These are phyloP conservation scores for Myxozyma vanderwaltii DNA, from an alignment of 805 yeast genomes.

Conservation along the genomic window DNA sequence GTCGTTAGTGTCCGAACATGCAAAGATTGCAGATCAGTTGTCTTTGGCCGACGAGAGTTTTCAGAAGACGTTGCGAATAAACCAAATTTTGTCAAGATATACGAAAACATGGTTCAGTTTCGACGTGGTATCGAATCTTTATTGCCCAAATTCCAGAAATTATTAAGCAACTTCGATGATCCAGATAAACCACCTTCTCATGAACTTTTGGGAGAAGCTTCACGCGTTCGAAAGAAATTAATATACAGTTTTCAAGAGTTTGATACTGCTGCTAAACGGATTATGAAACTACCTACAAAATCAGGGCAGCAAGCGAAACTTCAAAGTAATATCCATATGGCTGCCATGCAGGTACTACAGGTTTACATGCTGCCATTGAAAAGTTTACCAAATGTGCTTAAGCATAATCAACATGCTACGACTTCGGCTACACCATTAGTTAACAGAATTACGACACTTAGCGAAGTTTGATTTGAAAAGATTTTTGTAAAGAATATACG, in stretches of 20 bases:
- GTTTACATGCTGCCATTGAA: conserved; percentile 66
- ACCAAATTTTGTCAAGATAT: conserved; percentile 47
- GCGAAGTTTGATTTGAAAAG: background rate
- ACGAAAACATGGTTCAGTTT: conserved; percentile 47
- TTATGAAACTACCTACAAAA: conserved; percentile 43
- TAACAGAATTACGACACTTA: conserved; percentile 2
- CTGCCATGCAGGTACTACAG: conserved; percentile 64
- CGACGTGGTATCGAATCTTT: conserved; percentile 45
- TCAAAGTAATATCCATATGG: conserved; percentile 58
- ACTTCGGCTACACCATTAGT: conserved; percentile 8
- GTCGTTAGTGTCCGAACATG: conserved; percentile 59
- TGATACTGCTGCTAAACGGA: conserved; percentile 53
- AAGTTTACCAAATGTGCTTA: conserved; percentile 54
- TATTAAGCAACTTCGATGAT: conserved; percentile 44
- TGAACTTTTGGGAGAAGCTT: conserved; percentile 44
- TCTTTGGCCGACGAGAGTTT: conserved; percentile 60
- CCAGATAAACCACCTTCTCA: conserved; percentile 40
- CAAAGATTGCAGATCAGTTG: conserved; percentile 61
- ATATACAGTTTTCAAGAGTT: conserved; percentile 54
- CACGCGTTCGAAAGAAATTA: conserved; percentile 49
- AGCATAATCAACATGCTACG: conserved; percentile 30
- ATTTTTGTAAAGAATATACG: too few species aligned
- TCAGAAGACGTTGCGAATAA: conserved; percentile 44
- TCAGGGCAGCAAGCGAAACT: conserved; percentile 51
- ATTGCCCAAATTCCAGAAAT: conserved; percentile 50